phyloP scores from a whole-genome alignment of 2,329 filamentous ascomycete genomes.

The Ascochyta viciae-villosae region DNA sequence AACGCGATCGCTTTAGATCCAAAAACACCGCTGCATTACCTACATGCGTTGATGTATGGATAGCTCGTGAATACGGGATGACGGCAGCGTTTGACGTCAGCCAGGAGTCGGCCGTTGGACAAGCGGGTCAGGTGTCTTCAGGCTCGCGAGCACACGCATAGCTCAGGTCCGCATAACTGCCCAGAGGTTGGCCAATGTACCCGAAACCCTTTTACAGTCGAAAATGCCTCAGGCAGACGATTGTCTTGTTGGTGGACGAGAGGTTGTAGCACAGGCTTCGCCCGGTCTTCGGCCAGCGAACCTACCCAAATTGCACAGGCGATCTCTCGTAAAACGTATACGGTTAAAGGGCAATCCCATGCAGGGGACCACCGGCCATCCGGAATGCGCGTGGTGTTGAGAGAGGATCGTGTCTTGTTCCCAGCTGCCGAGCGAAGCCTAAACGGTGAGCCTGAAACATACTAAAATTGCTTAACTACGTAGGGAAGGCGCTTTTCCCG shows the following conservation, averaged over 20 bases:
- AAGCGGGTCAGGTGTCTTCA: background rate
- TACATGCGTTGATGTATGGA: too few species aligned
- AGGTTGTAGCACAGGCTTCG: background rate
- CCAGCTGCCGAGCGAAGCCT: background rate
- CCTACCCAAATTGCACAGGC: conserved; percentile 6
- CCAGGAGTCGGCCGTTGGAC: background rate
- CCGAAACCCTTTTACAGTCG: conserved; percentile 9
- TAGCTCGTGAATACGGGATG: background rate
- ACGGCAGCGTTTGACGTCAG: background rate
- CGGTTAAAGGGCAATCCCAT: conserved; percentile 4
- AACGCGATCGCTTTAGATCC: background rate
- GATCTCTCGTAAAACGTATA: conserved; percentile 3
- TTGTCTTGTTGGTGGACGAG: background rate
- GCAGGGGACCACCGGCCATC: conserved; percentile 14
- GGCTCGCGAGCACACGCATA: background rate
- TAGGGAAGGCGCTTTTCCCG: conserved; percentile 12
- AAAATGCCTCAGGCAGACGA: conserved; percentile 8
- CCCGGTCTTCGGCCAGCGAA: conserved; percentile 3
- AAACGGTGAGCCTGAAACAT: conserved; percentile 8
- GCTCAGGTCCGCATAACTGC: conserved; percentile 9
- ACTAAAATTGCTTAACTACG: conserved; percentile 4
- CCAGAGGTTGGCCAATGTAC: conserved; percentile 7
- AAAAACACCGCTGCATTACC: background rate
- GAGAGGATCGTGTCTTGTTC: conserved; percentile 14
- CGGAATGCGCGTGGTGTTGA: conserved; percentile 18